Evolutionary conservation across 345 rosid species (phyloP).

Genomic region (Passiflora organensis): DNA sequence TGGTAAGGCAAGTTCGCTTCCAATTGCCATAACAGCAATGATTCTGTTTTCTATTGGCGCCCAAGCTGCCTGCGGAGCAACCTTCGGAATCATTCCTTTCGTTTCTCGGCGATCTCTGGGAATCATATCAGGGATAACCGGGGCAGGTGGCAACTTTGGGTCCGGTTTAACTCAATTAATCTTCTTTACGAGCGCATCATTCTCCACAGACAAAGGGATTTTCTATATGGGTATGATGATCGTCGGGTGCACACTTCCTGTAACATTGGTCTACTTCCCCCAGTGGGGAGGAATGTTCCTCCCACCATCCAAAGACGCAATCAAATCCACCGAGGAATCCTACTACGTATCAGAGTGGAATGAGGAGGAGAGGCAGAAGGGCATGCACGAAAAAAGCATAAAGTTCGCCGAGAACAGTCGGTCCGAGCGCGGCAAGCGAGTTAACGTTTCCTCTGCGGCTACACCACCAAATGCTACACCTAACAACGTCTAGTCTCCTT

Average conservation of each 20-base stretch:
- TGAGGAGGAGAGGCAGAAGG: slow-evolving; percentile 57
- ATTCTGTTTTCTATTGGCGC: slow-evolving; percentile 65
- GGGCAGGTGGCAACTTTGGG: slow-evolving; percentile 82
- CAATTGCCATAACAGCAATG: slow-evolving; percentile 51
- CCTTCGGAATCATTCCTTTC: slow-evolving; percentile 89
- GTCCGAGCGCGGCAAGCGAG: slow-evolving; percentile 59
- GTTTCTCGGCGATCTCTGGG: slow-evolving; percentile 73
- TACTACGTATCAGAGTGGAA: slow-evolving; percentile 61
- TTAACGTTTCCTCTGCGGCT: slow-evolving; percentile 33
- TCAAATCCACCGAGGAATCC: slow-evolving; percentile 44
- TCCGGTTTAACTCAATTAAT: slow-evolving; percentile 81
- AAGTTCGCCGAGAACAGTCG: slow-evolving; percentile 69
- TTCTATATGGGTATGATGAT: slow-evolving; percentile 80
- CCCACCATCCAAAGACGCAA: background rate
- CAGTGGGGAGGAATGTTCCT: too few relatives aligned
- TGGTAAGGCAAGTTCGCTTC: slow-evolving; percentile 42
- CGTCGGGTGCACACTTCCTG: slow-evolving; percentile 39
- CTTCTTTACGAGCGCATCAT: slow-evolving; percentile 75
- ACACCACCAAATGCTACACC: slow-evolving; percentile 48
- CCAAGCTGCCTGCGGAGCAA: slow-evolving; percentile 87
- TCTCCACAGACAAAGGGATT: slow-evolving; percentile 67
- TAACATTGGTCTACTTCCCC: too few relatives aligned
- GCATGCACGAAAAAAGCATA: slow-evolving; percentile 56
- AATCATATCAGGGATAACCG: slow-evolving; percentile 75
- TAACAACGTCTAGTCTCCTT: slow-evolving; percentile 29